These are phyloP conservation scores for Chytriomyces hyalinus DNA, from an alignment of 192 early-diverging fungal genomes.

Conservation along the genomic window DNA sequence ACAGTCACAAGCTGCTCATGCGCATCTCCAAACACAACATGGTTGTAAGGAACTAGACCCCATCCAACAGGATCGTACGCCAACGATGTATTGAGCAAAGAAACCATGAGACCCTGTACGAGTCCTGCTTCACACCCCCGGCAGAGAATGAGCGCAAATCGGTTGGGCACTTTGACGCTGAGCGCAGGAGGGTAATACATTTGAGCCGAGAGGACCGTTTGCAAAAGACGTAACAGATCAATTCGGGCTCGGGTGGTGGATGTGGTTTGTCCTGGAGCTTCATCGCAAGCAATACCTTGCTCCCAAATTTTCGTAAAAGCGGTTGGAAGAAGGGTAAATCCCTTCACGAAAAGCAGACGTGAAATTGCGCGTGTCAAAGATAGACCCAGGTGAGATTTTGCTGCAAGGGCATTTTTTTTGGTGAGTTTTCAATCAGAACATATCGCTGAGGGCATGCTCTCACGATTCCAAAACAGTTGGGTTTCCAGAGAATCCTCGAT, in stretches of 20 bases:
- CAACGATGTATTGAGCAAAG: constrained; percentile 81
- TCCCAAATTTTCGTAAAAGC: constrained; percentile 50
- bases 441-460: neutral
- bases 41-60: constrained; percentile 85
- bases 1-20: constrained; percentile 74
- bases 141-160: constrained; percentile 60
- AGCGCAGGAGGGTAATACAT: constrained; percentile 70
- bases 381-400: constrained; percentile 3
- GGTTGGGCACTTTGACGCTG: constrained; percentile 57
- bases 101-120: constrained; percentile 68
- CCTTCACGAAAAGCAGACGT: constrained; percentile 50
- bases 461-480: constrained; percentile 63
- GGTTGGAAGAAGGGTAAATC: constrained; percentile 49
- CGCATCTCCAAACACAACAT: constrained; percentile 72
- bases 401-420: constrained; percentile 1
- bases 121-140: neutral
- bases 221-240: constrained; percentile 78
- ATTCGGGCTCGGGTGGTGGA: constrained; percentile 76
- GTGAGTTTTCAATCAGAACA: no score
- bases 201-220: constrained; percentile 77
- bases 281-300: constrained; percentile 47
- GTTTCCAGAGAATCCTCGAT: constrained; percentile 60
- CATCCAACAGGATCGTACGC: constrained; percentile 86
- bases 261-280: constrained; percentile 44
- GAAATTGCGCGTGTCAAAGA: constrained; percentile 29